Base-by-base conservation (phyloP, 441 rosid species). In the Arabidopsis hybrid region DNA sequence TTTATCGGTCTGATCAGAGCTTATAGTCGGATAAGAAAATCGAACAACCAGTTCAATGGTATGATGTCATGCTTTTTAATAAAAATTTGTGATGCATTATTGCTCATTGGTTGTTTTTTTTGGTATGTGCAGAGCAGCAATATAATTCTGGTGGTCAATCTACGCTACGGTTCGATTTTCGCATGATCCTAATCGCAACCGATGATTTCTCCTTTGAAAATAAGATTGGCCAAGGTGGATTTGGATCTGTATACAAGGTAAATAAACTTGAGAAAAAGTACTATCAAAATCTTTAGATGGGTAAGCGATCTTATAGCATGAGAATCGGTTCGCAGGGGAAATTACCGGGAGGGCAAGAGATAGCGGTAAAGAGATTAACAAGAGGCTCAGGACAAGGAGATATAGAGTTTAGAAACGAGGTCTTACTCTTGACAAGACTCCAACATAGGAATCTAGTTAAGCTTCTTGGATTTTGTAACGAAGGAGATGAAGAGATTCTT, bases 401-500 rank as follows among this genome's bases (percentile, higher is more conserved):
- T 4, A 3, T 10, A 4, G 89, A 88, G 75, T 88, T 88, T 45
- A 86, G 58, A 74, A 88, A 85, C 7, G 89, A 85, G 65, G 87
- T 86, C 10, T 6, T 46, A 40, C 74, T 88, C 45, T 57, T 88
- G 62, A 83, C 86, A 43, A 79, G 73, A 75, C 87, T 86, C 56
- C 90, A 86, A 63, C 90, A 88, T 66, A 79, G 55, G 61, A 84
- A 88, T 73, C 73, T 88, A 3, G 90, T 88, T 42, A 79, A 78
- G 77, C 86, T 83, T 31, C 76, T 86, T 4, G 92, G 90, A 5
- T 84, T 76, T 62, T 79, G 85, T 18, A 57, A 42, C 57, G 82
- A 83, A 68, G 60, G 38, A 64, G 74, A 78, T 1, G 90, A 88
- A 80, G 77, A 78, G 70, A 59, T 88, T 59, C 73, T 88, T 36